These are phyloP conservation scores for Cladophialophora exuberans DNA, from an alignment of 2,329 filamentous ascomycete genomes.

Conservation along the genomic window DNA sequence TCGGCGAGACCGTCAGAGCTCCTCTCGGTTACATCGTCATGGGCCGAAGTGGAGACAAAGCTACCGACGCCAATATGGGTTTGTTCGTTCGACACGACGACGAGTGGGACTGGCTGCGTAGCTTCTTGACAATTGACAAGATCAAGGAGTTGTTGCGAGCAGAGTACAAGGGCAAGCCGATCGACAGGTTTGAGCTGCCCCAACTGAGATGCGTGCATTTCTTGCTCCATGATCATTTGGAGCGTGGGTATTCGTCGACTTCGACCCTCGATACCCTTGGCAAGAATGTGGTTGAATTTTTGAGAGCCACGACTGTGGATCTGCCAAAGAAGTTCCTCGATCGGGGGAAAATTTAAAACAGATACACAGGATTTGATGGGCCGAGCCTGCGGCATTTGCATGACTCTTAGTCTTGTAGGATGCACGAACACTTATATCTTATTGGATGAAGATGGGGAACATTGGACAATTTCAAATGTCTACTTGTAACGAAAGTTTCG, in stretches of 20 bases:
- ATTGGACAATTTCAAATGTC: no score
- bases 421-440: no score
- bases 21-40: constrained; percentile 42
- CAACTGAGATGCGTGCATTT: constrained; percentile 18
- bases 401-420: no score
- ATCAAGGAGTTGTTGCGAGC: constrained; percentile 18
- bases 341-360: constrained; percentile 3
- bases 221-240: constrained; percentile 14
- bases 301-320: constrained; percentile 8
- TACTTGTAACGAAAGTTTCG: no score
- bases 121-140: constrained; percentile 15
- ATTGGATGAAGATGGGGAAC: no score
- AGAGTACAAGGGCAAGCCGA: constrained; percentile 9
- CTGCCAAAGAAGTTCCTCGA: constrained; percentile 15
- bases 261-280: constrained; percentile 13
- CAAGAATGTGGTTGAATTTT: constrained; percentile 11
- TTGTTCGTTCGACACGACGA: constrained; percentile 48
- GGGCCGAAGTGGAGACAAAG: constrained; percentile 49
- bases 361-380: no score
- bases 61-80: constrained; percentile 49
- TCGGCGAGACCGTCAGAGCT: constrained; percentile 34
- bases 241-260: constrained; percentile 2
- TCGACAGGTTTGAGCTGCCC: constrained; percentile 23
- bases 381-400: no score
- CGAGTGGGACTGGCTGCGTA: constrained; percentile 49